Conservation (phyloP, 495 filamentous ascomycete genomes). For the Penicillium parvum region DNA sequence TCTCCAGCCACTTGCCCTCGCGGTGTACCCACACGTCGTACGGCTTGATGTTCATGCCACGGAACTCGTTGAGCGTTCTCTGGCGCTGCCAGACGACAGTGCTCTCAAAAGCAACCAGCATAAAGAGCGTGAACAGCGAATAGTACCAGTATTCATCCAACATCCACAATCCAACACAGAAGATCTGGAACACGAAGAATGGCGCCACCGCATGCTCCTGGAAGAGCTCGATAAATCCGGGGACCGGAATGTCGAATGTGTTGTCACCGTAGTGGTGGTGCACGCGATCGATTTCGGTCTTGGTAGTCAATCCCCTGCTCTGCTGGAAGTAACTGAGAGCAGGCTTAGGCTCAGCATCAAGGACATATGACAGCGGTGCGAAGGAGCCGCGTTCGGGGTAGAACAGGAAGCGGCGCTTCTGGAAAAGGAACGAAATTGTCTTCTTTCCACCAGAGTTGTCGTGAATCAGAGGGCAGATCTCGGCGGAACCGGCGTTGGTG, state of each 20-base stretch:
- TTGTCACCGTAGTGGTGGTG: conserved; percentile 94
- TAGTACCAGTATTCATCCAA: conserved; percentile 99
- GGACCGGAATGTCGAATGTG: conserved; percentile 96
- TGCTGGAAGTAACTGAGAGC: conserved; percentile 71
- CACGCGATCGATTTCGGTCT: conserved; percentile 68
- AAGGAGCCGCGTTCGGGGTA: conserved; percentile 64
- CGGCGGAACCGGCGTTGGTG: conserved; percentile 81
- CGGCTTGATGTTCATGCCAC: conserved; percentile 98
- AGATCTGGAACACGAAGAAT: conserved; percentile 99
- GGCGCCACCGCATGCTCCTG: conserved; percentile 97
- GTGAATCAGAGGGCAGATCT: conserved; percentile 75
- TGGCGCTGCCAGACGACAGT: conserved; percentile 99
- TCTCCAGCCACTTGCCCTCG: conserved; percentile 79
- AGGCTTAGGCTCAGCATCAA: conserved; percentile 81
- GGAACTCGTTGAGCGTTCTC: conserved; percentile 93
- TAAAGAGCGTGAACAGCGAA: conserved; percentile 96
- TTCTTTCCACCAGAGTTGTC: conserved; percentile 69
- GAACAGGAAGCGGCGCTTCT: conserved; percentile 95
- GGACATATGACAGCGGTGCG: conserved; percentile 73
- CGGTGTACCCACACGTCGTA: conserved; percentile 90
- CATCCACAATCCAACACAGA: conserved; percentile 98
- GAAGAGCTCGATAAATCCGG: conserved; percentile 92
- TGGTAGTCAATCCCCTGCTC: conserved; percentile 64
- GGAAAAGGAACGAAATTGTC: conserved; percentile 88
- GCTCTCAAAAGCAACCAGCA: conserved; percentile 96